A percentile compares a stretch with the other conserved stretches of the same genome.
Evolutionary conservation across 495 filamentous ascomycete species (phyloP).

Genomic region (Neurospora cerealis): DNA sequence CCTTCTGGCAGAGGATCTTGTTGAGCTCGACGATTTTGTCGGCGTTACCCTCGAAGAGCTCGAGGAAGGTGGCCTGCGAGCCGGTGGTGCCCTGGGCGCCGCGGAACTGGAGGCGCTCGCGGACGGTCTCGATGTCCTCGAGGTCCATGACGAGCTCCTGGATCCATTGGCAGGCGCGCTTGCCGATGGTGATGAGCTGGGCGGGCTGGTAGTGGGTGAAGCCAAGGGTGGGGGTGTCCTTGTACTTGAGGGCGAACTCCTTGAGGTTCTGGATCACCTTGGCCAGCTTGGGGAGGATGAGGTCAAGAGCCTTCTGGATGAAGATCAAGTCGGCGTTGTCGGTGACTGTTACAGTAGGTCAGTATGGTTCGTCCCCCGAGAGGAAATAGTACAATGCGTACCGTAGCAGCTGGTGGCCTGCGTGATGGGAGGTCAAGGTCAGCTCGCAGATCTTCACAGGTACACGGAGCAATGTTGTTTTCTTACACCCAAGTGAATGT

Average conservation of each 20-base stretch:
- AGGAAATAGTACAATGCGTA: conserved; percentile 8
- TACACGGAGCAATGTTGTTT: not conserved
- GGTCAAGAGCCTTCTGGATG: conserved; percentile 59
- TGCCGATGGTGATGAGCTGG: conserved; percentile 67
- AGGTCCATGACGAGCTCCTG: conserved; percentile 87
- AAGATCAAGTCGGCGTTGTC: conserved; percentile 90
- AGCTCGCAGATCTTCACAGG: conserved; percentile 5
- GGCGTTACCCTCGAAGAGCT: conserved; percentile 65
- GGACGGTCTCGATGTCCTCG: conserved; percentile 65
- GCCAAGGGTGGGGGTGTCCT: conserved; percentile 52
- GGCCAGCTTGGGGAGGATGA: conserved; percentile 77
- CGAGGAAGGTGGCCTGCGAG: conserved; percentile 59
- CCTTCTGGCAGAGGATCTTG: conserved; percentile 60
- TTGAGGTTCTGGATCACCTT: conserved; percentile 73
- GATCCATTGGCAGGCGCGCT: conserved; percentile 65
- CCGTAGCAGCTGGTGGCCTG: conserved; percentile 26
- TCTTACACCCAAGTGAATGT: conserved; percentile 64
- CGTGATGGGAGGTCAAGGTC: not conserved
- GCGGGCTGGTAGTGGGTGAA: conserved; percentile 75
- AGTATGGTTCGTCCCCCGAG: not conserved
- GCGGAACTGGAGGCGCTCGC: conserved; percentile 68
- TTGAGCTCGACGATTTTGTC: conserved; percentile 70
- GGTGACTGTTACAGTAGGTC: conserved; percentile 32
- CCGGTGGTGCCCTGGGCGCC: conserved; percentile 36
- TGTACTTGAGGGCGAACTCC: conserved; percentile 67